These are phyloP conservation scores for Orychophragmus violaceus DNA, from an alignment of 345 rosid species.

Conservation along the genomic window DNA sequence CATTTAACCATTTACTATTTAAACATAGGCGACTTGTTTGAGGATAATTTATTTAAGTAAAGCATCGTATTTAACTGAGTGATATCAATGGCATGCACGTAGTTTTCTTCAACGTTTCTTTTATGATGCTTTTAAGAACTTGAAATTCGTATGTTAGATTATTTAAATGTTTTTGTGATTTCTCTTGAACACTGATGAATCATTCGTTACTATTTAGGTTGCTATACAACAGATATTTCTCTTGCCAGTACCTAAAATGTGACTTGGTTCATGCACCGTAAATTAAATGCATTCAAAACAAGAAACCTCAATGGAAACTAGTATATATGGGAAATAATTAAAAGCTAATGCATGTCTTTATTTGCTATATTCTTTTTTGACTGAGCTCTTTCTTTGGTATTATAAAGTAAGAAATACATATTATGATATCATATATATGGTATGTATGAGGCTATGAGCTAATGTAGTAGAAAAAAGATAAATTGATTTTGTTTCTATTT, in stretches of 20 bases:
- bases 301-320: background rate
- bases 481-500: too few species aligned
- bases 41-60: too few species aligned
- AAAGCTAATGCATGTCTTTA: too few species aligned
- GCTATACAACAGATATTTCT: background rate
- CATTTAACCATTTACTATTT: too few species aligned
- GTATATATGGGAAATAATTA: too few species aligned
- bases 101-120: background rate
- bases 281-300: background rate
- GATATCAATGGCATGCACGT: background rate
- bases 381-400: too few species aligned
- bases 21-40: too few species aligned
- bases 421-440: background rate
- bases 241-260: background rate
- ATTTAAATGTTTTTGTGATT: background rate
- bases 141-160: background rate
- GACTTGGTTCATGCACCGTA: background rate
- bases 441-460: background rate
- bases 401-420: too few species aligned
- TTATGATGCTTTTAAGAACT: background rate
- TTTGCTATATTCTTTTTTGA: too few species aligned
- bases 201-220: background rate
- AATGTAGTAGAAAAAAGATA: background rate
- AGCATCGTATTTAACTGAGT: background rate
- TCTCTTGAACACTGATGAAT: background rate